These are phyloP conservation scores for Pyrenophora tritici-repentis DNA, from an alignment of 2,329 filamentous ascomycete species.

Conservation along the genomic window DNA sequence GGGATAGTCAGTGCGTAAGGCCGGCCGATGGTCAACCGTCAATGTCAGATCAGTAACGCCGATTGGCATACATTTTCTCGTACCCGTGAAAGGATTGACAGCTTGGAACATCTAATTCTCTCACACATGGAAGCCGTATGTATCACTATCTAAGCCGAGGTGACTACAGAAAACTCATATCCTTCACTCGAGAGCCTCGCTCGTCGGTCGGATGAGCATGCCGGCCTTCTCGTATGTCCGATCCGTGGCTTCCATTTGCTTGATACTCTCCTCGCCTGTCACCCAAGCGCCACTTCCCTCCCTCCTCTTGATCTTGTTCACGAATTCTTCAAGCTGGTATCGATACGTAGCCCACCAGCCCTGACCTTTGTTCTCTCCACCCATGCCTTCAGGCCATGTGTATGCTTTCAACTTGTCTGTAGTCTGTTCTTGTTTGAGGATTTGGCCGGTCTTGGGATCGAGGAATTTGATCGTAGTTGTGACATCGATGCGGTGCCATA, in stretches of 20 bases:
- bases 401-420: conserved; percentile 25
- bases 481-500: conserved; percentile 32
- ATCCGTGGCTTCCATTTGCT: conserved; percentile 46
- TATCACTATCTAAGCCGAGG: too few species aligned
- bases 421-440: conserved; percentile 13
- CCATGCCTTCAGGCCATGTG: conserved; percentile 40
- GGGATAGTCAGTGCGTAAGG: too few species aligned
- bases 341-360: conserved; percentile 44
- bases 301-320: conserved; percentile 36
- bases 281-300: conserved; percentile 37
- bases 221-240: conserved; percentile 41
- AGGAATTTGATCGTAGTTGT: conserved; percentile 4
- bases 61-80: too few species aligned
- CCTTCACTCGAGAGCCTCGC: conserved; percentile 12
- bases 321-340: conserved; percentile 46
- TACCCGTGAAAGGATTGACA: too few species aligned
- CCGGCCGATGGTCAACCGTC: too few species aligned
- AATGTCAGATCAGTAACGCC: too few species aligned
- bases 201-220: conserved; percentile 28
- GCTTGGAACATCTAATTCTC: too few species aligned
- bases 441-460: conserved; percentile 6
- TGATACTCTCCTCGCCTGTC: conserved; percentile 40
- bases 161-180: too few species aligned
- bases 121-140: too few species aligned
- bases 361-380: conserved; percentile 26